phyloP scores from a whole-genome alignment of 2,329 filamentous ascomycete species.

The Trichoderma arundinaceum region DNA sequence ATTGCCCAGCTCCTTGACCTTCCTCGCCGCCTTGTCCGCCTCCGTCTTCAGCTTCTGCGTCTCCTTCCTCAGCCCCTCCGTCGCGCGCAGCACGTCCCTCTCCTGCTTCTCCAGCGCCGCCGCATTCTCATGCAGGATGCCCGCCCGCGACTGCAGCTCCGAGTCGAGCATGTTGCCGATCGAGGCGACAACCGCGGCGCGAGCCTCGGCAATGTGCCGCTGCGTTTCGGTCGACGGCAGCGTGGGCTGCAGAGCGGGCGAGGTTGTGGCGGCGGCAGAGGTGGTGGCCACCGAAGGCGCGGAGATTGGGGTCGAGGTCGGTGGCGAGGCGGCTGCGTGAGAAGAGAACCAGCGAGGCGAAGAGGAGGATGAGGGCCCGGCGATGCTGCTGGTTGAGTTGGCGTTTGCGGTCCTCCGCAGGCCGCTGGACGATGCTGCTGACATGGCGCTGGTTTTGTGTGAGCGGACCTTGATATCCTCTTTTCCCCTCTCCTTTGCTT shows the following conservation, averaged over 20 bases:
- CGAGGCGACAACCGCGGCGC: constrained; percentile 63
- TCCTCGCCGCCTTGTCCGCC: constrained; percentile 65
- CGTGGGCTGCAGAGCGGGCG: constrained; percentile 42
- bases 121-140: constrained; percentile 72
- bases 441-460: constrained; percentile 18
- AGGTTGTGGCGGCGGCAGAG: constrained; percentile 9
- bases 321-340: constrained; percentile 1
- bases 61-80: constrained; percentile 65
- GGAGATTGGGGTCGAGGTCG: constrained; percentile 3
- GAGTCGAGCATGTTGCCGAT: constrained; percentile 73
- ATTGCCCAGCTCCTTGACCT: constrained; percentile 78
- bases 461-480: background rate
- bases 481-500: background rate
- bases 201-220: constrained; percentile 61
- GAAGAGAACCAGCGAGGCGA: constrained; percentile 23
- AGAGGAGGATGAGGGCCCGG: constrained; percentile 11
- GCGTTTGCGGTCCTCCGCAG: background rate
- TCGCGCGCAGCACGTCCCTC: constrained; percentile 65
- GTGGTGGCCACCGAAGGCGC: constrained; percentile 10
- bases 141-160: constrained; percentile 70
- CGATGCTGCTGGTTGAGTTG: background rate
- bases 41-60: constrained; percentile 69
- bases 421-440: background rate
- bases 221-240: constrained; percentile 52
- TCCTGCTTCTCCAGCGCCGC: constrained; percentile 70